Conservation (phyloP, 345 rosid species). For the Litchi chinensis region DNA sequence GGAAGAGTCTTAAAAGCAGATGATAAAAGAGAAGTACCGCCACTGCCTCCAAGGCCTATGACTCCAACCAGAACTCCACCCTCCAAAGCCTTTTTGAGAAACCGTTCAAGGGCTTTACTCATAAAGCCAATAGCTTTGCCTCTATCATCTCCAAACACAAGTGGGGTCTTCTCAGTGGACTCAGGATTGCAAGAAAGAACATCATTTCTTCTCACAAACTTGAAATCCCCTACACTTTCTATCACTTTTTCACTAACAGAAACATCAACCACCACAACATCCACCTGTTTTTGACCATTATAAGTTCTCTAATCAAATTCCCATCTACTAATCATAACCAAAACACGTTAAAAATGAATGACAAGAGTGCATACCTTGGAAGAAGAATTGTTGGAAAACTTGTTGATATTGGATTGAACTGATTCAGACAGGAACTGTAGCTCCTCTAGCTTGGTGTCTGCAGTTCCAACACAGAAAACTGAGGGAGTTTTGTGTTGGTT, state of each 20-base stretch:
- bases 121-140: slow-evolving; percentile 68
- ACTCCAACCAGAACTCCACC: slow-evolving; percentile 58
- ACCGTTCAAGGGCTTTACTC: slow-evolving; percentile 66
- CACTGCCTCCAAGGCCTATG: slow-evolving; percentile 85
- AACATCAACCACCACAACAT: slow-evolving; percentile 76
- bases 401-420: slow-evolving; percentile 53
- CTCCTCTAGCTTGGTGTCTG: slow-evolving; percentile 85
- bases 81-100: slow-evolving; percentile 41
- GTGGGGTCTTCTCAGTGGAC: slow-evolving; percentile 23
- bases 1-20: slow-evolving; percentile 77
- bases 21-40: slow-evolving; percentile 83
- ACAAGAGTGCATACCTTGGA: slow-evolving; percentile 41
- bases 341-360: background rate
- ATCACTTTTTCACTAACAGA: slow-evolving; percentile 50
- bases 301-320: background rate
- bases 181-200: slow-evolving; percentile 50
- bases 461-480: slow-evolving; percentile 84
- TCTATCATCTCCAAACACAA: slow-evolving; percentile 60
- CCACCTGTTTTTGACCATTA: slow-evolving; percentile 43
- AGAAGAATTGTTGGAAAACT: slow-evolving; percentile 46
- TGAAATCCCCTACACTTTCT: slow-evolving; percentile 39
- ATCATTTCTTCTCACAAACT: slow-evolving; percentile 53
- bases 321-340: background rate
- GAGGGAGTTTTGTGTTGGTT: slow-evolving; percentile 22
- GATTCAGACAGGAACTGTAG: slow-evolving; percentile 71